A percentile compares a stretch with the other conserved stretches of the same genome.
Conservation (phyloP, 2,329 filamentous ascomycete genomes). For the Ambrosiella beaveri region DNA sequence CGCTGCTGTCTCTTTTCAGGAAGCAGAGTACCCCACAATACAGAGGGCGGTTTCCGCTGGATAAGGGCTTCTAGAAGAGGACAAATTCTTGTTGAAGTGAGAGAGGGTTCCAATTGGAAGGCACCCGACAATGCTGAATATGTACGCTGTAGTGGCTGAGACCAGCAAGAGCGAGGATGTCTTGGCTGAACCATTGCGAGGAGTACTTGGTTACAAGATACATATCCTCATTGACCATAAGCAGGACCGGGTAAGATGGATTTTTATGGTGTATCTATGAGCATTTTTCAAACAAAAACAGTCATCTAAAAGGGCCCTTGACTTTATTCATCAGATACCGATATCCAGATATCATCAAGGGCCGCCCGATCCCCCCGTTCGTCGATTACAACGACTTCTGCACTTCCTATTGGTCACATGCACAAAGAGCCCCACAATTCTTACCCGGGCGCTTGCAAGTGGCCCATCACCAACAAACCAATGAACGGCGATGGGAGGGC, state of each 20-base stretch:
- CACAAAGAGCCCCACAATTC: not conserved
- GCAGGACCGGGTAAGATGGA: too few species aligned
- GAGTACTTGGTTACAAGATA: too few species aligned
- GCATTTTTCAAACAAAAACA: too few species aligned
- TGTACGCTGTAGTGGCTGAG: not conserved
- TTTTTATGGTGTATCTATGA: too few species aligned
- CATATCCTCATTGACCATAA: too few species aligned
- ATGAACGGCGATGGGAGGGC: not conserved
- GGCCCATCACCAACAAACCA: not conserved
- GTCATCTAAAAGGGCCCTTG: too few species aligned
- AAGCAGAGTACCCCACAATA: not conserved
- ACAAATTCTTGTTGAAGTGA: not conserved
- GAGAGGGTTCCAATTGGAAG: not conserved
- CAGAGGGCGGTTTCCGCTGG: not conserved
- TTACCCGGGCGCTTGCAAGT: not conserved
- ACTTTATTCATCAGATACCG: too few species aligned
- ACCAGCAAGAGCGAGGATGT: not conserved
- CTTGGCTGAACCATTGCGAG: not conserved
- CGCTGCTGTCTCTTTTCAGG: too few species aligned
- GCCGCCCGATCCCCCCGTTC: too few species aligned
- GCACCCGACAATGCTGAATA: not conserved
- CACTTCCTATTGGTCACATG: too few species aligned
- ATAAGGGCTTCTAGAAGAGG: not conserved
- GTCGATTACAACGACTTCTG: too few species aligned
- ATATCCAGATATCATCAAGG: too few species aligned